Evolutionary conservation across 208 protist genomes (phyloP).

Genomic region (Herpetomonas samuelpessoai): DNA sequence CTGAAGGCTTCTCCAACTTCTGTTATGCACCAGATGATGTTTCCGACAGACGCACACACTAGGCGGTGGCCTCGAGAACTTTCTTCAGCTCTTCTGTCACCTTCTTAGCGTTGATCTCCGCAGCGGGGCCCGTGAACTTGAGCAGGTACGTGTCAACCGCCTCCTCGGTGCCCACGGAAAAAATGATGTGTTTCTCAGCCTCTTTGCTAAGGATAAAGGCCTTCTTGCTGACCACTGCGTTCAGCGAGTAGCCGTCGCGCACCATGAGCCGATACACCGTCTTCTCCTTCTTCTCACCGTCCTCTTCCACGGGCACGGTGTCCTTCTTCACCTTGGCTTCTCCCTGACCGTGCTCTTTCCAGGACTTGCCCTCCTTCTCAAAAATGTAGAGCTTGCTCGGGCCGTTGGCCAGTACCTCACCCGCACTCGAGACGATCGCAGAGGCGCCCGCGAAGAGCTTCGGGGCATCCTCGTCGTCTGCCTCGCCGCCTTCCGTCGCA

Average conservation of each 20-base stretch:
- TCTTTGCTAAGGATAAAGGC: constrained; percentile 40
- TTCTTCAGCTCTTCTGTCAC: constrained; percentile 54
- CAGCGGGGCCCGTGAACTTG: constrained; percentile 59
- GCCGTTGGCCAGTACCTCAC: constrained; percentile 47
- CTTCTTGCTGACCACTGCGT: constrained; percentile 41
- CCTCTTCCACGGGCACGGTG: constrained; percentile 5
- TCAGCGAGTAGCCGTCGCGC: constrained; percentile 80
- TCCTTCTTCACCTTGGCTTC: constrained; percentile 66
- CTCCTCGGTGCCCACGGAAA: constrained; percentile 34
- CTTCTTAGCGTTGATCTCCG: constrained; percentile 36
- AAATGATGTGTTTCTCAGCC: constrained; percentile 50
- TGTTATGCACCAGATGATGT: too few species aligned
- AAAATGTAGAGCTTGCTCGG: constrained; percentile 68
- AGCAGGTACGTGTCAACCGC: constrained; percentile 54
- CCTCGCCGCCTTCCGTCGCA: constrained; percentile 13
- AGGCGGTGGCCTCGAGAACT: constrained; percentile 5
- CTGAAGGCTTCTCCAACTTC: too few species aligned
- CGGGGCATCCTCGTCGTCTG: constrained; percentile 16
- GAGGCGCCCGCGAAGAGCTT: constrained; percentile 7
- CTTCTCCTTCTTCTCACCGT: constrained; percentile 19
- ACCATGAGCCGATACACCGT: constrained; percentile 68
- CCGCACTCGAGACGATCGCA: background rate
- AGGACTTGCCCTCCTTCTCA: constrained; percentile 47
- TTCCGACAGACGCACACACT: background rate
- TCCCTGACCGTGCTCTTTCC: constrained; percentile 65